Evolutionary conservation across 2,329 filamentous ascomycete genomes (phyloP), one percentile per base, ranked within the genome.

Genomic region (Fusarium sororula): DNA sequence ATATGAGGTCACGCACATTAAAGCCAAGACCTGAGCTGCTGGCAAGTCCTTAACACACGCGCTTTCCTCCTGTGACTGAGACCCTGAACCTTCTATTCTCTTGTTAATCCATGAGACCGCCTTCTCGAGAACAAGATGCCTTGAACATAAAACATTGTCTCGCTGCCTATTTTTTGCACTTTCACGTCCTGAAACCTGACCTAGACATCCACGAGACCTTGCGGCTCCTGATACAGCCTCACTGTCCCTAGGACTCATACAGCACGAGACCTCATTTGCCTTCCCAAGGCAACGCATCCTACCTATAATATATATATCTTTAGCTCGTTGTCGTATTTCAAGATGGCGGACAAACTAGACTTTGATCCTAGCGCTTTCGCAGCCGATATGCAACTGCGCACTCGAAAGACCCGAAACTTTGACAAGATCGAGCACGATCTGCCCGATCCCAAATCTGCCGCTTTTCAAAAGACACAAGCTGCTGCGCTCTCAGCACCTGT

Each of bases 361-460:
- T 72, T 77, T 50, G 77, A 66, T 28, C 74, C 80, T 15, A 77
- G 78, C 41, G 68, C 78, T 24, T 70, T 77, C 55, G 83, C 82
- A 71, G 75, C 74, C 79, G 84, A 84, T 38, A 86, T 89, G 84
- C 87, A 89, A 80, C 68, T 82, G 44, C 84, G 83, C 62, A 89
- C 88, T 15, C 84, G 88, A 73, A 82, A 82, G 74, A 82, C 86
- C 64, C 82, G 84, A 61, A 81, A 84, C 60, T 90, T 90, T 74
- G 82, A 84, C 63, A 83, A 87, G 70, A 80, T 86, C 72, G 88
- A 90, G 79, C 82, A 84, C 38, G 83, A 81, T 32, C 83, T 90
- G 35, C 83, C 82, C 39, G 78, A 82, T 45, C 80, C 83, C 32
- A 80, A 76, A 37, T 71, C 79, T 45, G 76, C 75, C 58, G 73